phyloP scores from a whole-genome alignment of 805 yeast species.

The Saturnispora dispora region DNA sequence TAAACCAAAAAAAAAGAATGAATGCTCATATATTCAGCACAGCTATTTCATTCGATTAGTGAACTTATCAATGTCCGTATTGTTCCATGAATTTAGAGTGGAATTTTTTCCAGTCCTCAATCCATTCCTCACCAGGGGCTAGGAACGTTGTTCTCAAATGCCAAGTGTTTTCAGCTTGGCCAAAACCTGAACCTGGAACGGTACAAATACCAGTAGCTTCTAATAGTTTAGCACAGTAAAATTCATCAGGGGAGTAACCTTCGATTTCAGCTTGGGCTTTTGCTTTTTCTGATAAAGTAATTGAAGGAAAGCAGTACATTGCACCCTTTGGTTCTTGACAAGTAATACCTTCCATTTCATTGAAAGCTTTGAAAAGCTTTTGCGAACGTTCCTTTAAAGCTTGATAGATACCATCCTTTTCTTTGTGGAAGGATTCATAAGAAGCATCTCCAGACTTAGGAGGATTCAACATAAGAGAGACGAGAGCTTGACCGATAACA shows the following conservation, averaged over 20 bases:
- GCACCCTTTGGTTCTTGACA: constrained; percentile 95
- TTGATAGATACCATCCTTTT: constrained; percentile 51
- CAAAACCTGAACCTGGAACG: constrained; percentile 96
- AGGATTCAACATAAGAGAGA: constrained; percentile 90
- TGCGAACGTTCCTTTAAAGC: constrained; percentile 58
- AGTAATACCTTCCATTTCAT: constrained; percentile 66
- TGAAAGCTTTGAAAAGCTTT: constrained; percentile 60
- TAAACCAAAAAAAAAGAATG: too few species aligned
- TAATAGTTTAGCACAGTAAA: constrained; percentile 76
- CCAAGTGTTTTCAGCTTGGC: constrained; percentile 81
- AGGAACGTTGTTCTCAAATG: constrained; percentile 95
- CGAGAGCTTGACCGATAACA: constrained; percentile 87
- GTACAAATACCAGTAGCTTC: constrained; percentile 92
- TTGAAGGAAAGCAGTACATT: constrained; percentile 88
- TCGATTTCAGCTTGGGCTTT: constrained; percentile 47
- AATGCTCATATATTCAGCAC: too few species aligned
- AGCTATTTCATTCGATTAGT: too few species aligned
- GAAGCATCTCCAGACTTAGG: constrained; percentile 74
- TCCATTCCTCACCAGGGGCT: constrained; percentile 93
- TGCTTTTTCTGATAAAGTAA: constrained; percentile 58
- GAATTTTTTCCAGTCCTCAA: constrained; percentile 66
- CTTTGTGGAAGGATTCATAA: constrained; percentile 54
- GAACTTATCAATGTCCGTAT: constrained; percentile 27
- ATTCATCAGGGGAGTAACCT: constrained; percentile 68
- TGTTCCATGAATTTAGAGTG: constrained; percentile 61